phyloP scores from a whole-genome alignment of 1,284 basidiomycete species.

The Vanrija sp. region DNA sequence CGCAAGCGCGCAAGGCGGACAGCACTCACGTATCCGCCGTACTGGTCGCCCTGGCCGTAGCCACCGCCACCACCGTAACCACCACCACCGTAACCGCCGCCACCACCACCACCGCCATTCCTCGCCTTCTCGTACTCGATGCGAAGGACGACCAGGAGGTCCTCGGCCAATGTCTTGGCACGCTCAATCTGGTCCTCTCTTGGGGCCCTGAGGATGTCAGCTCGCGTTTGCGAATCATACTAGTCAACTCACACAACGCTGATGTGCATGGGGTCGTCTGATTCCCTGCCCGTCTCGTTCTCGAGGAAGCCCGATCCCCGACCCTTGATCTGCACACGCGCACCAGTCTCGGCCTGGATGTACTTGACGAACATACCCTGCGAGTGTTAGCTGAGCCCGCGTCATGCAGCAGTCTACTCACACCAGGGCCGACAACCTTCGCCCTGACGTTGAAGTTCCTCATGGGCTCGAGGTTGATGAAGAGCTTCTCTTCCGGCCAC shows the following conservation, averaged over 20 bases:
- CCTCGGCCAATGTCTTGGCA: conserved; percentile 82
- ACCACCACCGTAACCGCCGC: conserved; percentile 55
- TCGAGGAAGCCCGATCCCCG: conserved; percentile 93
- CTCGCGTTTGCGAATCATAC: conserved; percentile 20
- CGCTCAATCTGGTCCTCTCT: conserved; percentile 81
- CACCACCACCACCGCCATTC: conserved; percentile 39
- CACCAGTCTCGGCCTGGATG: conserved; percentile 93
- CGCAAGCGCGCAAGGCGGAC: conserved; percentile 42
- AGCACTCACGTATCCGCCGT: conserved; percentile 61
- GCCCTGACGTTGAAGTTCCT: conserved; percentile 96
- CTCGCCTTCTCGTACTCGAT: conserved; percentile 77
- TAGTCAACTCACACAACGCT: conserved; percentile 67
- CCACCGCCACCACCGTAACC: conserved; percentile 32
- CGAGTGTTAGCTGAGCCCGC: not conserved
- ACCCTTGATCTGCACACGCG: conserved; percentile 97
- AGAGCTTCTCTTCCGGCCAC: conserved; percentile 93
- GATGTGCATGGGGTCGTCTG: conserved; percentile 89
- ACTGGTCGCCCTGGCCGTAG: conserved; percentile 62
- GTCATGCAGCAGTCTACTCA: conserved; percentile 47
- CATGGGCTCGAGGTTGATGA: conserved; percentile 80
- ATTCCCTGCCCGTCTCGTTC: conserved; percentile 84
- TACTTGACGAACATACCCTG: conserved; percentile 97
- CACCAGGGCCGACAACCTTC: conserved; percentile 92
- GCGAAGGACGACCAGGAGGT: conserved; percentile 78
- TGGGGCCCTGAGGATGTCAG: conserved; percentile 62